Conservation (phyloP, 2,329 filamentous ascomycete genomes). For the Colletotrichum spaethianum region DNA sequence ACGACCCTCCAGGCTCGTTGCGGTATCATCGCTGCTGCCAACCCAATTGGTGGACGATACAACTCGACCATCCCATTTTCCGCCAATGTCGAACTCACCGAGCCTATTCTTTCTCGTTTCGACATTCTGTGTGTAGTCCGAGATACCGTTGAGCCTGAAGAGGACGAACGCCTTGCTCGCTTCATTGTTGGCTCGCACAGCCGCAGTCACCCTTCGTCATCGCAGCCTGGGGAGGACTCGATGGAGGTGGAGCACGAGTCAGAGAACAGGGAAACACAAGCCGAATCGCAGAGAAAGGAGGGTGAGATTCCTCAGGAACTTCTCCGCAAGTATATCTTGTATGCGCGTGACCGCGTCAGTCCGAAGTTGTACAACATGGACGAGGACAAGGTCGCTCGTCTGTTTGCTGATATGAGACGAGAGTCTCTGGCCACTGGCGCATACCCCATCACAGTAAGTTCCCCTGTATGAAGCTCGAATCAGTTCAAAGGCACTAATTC, state of each 20-base stretch:
- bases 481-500: slow-evolving; percentile 16
- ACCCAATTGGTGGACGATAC: slow-evolving; percentile 96
- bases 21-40: slow-evolving; percentile 95
- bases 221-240: slow-evolving; percentile 63
- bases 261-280: slow-evolving; percentile 56
- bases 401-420: slow-evolving; percentile 96
- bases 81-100: slow-evolving; percentile 95
- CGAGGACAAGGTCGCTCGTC: slow-evolving; percentile 92
- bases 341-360: slow-evolving; percentile 88
- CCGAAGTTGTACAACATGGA: slow-evolving; percentile 98
- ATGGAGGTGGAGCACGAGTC: slow-evolving; percentile 77
- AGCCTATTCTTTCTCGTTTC: slow-evolving; percentile 97
- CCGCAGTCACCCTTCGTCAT: slow-evolving; percentile 80
- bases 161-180: slow-evolving; percentile 92
- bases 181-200: slow-evolving; percentile 97
- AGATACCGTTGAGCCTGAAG: slow-evolving; percentile 91
- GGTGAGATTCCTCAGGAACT: slow-evolving; percentile 92
- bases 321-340: slow-evolving; percentile 95
- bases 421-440: slow-evolving; percentile 95
- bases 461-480: neutral
- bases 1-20: slow-evolving; percentile 97
- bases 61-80: slow-evolving; percentile 97
- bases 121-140: slow-evolving; percentile 97
- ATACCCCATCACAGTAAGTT: slow-evolving; percentile 94
- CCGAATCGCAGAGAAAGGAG: slow-evolving; percentile 55